Conservation (phyloP, 2,329 filamentous ascomycete species). For the Botryotinia globosa region DNA sequence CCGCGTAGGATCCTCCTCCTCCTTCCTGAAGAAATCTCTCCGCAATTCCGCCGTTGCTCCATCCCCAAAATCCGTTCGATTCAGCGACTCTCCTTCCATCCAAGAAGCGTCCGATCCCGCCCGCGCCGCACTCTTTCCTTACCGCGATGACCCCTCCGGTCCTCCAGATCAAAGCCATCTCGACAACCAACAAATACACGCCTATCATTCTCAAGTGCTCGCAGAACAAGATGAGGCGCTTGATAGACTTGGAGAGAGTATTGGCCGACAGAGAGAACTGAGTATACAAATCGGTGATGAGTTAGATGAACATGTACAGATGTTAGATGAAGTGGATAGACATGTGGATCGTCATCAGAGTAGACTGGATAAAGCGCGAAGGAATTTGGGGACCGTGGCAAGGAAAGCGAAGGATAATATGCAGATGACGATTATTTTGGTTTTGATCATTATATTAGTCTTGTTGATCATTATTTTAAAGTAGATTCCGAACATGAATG, state of each 20-base stretch:
- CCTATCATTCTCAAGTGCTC: slow-evolving; percentile 76
- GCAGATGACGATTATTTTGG: slow-evolving; percentile 72
- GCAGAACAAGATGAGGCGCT: slow-evolving; percentile 91
- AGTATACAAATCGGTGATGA: slow-evolving; percentile 97
- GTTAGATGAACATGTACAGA: slow-evolving; percentile 81
- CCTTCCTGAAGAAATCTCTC: slow-evolving; percentile 40
- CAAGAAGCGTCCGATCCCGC: slow-evolving; percentile 45
- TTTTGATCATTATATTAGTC: slow-evolving; percentile 64
- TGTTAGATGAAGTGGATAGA: slow-evolving; percentile 86
- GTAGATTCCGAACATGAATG: slow-evolving; percentile 34
- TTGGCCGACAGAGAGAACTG: slow-evolving; percentile 84
- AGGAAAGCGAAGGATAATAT: slow-evolving; percentile 78
- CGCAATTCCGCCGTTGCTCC: slow-evolving; percentile 33
- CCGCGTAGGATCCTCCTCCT: slow-evolving; percentile 44
- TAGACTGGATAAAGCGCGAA: slow-evolving; percentile 71
- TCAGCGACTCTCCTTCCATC: slow-evolving; percentile 62
- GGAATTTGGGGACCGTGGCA: slow-evolving; percentile 68
- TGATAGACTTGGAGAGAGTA: slow-evolving; percentile 81
- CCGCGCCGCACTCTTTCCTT: slow-evolving; percentile 61
- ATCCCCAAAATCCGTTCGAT: slow-evolving; percentile 75
- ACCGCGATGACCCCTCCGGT: slow-evolving; percentile 65
- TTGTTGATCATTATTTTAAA: slow-evolving; percentile 66
- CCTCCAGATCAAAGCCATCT: slow-evolving; percentile 47
- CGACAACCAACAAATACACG: slow-evolving; percentile 81
- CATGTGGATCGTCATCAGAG: slow-evolving; percentile 77